phyloP scores from a whole-genome alignment of 208 protist genomes.

The Crithidia acanthocephali region DNA sequence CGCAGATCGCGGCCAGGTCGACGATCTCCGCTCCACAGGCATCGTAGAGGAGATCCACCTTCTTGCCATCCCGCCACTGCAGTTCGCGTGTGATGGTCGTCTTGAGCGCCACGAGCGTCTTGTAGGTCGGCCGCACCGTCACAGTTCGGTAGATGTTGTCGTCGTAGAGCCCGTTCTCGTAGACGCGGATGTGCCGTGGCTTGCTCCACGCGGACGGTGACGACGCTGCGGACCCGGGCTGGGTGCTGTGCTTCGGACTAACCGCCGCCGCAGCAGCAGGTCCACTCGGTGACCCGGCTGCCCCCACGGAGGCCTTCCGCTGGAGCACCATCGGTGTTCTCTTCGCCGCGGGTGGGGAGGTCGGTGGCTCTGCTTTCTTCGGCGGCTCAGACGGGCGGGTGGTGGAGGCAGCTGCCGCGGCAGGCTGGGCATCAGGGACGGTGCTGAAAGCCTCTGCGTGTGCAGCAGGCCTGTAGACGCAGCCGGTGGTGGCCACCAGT shows the following conservation, averaged over 20 bases:
- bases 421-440: slow-evolving; percentile 9
- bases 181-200: slow-evolving; percentile 81
- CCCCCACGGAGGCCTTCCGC: background rate
- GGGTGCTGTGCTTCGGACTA: background rate
- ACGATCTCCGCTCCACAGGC: slow-evolving; percentile 71
- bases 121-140: slow-evolving; percentile 84
- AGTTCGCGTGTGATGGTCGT: slow-evolving; percentile 84
- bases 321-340: background rate
- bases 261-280: background rate
- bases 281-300: background rate
- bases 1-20: slow-evolving; percentile 49
- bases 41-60: slow-evolving; percentile 81
- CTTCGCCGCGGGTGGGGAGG: background rate
- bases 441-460: slow-evolving; percentile 11
- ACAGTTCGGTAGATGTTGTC: slow-evolving; percentile 75
- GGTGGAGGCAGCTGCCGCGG: background rate
- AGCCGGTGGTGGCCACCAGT: slow-evolving; percentile 67
- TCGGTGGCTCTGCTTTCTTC: background rate
- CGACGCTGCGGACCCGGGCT: slow-evolving; percentile 4
- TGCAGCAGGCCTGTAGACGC: slow-evolving; percentile 26
- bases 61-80: slow-evolving; percentile 77
- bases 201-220: slow-evolving; percentile 11
- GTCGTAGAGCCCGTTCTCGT: slow-evolving; percentile 90
- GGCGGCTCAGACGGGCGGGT: background rate
- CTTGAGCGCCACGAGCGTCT: slow-evolving; percentile 70